These are phyloP conservation scores for Colletotrichum trifolii DNA, from an alignment of 2,329 filamentous ascomycete genomes.

Conservation along the genomic window DNA sequence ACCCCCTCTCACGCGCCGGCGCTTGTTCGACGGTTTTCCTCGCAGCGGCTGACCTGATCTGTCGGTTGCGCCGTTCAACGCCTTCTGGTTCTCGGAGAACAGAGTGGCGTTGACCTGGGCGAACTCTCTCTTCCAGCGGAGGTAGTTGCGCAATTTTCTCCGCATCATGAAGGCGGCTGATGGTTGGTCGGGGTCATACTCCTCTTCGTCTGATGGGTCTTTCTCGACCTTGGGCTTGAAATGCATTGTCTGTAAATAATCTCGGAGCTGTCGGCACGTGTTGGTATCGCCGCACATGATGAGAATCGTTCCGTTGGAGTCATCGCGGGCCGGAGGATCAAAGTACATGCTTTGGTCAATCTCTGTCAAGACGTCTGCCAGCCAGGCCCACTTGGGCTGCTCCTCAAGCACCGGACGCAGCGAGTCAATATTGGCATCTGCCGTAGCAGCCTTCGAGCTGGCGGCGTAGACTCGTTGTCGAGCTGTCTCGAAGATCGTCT, in stretches of 20 bases:
- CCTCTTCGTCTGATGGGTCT: constrained; percentile 51
- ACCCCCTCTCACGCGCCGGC: constrained; percentile 85
- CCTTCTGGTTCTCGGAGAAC: constrained; percentile 83
- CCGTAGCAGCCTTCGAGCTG: constrained; percentile 59
- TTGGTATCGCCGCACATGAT: constrained; percentile 94
- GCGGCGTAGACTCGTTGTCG: constrained; percentile 88
- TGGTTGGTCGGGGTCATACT: constrained; percentile 66
- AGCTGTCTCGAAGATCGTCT: constrained; percentile 92
- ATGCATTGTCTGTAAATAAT: constrained; percentile 93
- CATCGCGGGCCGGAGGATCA: constrained; percentile 79
- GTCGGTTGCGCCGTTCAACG: constrained; percentile 74
- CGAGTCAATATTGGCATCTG: constrained; percentile 64
- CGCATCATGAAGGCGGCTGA: constrained; percentile 92
- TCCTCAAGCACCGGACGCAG: constrained; percentile 89
- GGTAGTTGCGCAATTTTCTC: constrained; percentile 84
- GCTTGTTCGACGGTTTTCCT: constrained; percentile 83
- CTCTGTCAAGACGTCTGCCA: constrained; percentile 92
- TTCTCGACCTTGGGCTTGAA: constrained; percentile 67
- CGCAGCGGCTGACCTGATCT: constrained; percentile 60
- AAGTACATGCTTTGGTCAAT: constrained; percentile 92
- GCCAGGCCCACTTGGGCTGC: constrained; percentile 90
- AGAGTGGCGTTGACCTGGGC: constrained; percentile 83
- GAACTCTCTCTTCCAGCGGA: constrained; percentile 92
- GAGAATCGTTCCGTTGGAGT: constrained; percentile 90
- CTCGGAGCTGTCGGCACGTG: constrained; percentile 87